A percentile compares a stretch with the other conserved stretches of the same genome.
Evolutionary conservation across 371 early-diverging fungal genomes (phyloP).

Genomic region (Apophysomyces trapeziformis): DNA sequence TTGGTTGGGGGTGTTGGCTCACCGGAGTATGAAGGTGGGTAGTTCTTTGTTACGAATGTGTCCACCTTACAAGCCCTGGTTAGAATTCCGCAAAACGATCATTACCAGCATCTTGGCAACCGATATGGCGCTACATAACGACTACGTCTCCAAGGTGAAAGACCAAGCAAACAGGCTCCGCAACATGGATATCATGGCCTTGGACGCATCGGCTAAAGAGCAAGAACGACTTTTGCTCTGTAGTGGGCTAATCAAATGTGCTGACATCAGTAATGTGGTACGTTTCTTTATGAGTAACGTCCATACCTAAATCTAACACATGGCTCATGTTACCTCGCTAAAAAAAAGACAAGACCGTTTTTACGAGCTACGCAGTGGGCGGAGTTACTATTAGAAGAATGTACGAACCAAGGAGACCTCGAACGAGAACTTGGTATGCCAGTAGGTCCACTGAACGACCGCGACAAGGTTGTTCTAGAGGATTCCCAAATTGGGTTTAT

Average conservation of each 20-base stretch:
- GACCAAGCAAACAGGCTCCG: slow-evolving; percentile 56
- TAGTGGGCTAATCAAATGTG: slow-evolving; percentile 78
- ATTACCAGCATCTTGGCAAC: slow-evolving; percentile 78
- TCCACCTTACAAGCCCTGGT: background rate
- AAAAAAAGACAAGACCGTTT: slow-evolving; percentile 55
- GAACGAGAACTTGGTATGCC: slow-evolving; percentile 62
- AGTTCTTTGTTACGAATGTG: background rate
- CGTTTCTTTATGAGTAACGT: slow-evolving; percentile 21
- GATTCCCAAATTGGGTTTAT: slow-evolving; percentile 73
- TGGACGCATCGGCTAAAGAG: slow-evolving; percentile 25
- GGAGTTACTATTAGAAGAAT: slow-evolving; percentile 59
- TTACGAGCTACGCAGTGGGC: slow-evolving; percentile 59
- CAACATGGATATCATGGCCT: background rate
- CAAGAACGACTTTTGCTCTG: slow-evolving; percentile 60
- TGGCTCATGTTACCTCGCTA: background rate
- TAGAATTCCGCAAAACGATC: slow-evolving; percentile 69
- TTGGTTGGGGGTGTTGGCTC: slow-evolving; percentile 23
- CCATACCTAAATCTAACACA: background rate
- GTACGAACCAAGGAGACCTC: slow-evolving; percentile 61
- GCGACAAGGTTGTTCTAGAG: slow-evolving; percentile 50
- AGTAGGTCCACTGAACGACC: slow-evolving; percentile 56
- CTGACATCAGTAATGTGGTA: slow-evolving; percentile 78
- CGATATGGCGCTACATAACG: slow-evolving; percentile 79
- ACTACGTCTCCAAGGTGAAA: slow-evolving; percentile 70
- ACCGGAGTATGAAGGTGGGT: slow-evolving; percentile 36